Conservation (phyloP, 2,329 filamentous ascomycete genomes). For the Microsporum audouinii region DNA sequence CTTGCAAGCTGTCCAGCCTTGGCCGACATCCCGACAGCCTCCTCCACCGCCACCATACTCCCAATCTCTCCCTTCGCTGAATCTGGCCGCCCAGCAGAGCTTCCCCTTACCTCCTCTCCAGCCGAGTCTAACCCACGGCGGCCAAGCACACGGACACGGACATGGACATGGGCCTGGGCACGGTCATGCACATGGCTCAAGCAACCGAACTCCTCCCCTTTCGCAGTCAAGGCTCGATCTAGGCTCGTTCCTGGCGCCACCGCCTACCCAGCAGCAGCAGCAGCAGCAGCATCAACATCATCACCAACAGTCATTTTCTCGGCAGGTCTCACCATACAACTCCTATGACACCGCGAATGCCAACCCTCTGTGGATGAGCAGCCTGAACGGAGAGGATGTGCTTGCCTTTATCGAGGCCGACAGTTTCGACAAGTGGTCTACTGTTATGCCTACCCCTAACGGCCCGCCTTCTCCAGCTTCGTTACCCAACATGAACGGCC, state of each 20-base stretch:
- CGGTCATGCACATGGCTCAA: neutral
- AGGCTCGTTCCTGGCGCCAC: constrained; percentile 5
- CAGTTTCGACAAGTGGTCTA: constrained; percentile 11
- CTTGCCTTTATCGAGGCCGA: constrained; percentile 14
- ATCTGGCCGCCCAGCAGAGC: constrained; percentile 22
- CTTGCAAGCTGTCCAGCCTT: constrained; percentile 31
- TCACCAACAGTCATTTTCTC: neutral
- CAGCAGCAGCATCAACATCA: constrained; percentile 7
- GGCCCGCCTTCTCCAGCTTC: constrained; percentile 2
- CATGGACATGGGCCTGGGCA: neutral
- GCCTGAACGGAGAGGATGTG: constrained; percentile 15
- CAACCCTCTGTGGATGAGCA: neutral
- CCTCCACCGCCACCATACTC: constrained; percentile 23
- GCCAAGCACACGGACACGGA: neutral
- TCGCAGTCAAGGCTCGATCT: neutral
- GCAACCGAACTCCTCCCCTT: neutral
- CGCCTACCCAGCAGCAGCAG: neutral
- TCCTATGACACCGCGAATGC: neutral
- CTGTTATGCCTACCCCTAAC: neutral
- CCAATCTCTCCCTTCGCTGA: constrained; percentile 31
- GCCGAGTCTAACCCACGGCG: constrained; percentile 11
- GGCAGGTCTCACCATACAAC: neutral
- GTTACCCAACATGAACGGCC: neutral
- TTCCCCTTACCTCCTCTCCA: constrained; percentile 29
- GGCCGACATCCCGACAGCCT: constrained; percentile 24